Evolutionary conservation across 2,329 filamentous ascomycete species (phyloP), one percentile per base, ranked within the genome.

Genomic region (Diplodia intermedia): DNA sequence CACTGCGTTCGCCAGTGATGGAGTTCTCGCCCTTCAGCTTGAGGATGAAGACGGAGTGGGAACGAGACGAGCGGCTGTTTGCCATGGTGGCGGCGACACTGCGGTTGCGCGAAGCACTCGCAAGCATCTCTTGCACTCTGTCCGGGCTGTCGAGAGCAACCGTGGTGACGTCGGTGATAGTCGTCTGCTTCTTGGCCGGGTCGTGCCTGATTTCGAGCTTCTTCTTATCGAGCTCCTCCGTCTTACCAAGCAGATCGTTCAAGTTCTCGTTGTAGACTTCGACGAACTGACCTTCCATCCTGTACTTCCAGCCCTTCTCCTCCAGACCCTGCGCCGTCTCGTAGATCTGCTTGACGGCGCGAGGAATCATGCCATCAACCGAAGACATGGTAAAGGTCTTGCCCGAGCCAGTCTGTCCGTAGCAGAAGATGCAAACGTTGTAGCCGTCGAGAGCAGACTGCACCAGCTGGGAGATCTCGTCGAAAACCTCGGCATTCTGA

Each of bases 191-290:
- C 72, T 90, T 91, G 43, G 85, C 82, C 52, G 93, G 88, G 74
- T 98, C 94, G 72, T 98, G 95, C 1, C 91, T 88, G 68, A 97
- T 94, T 74, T 97, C 92, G 61, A 94, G 90, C 80, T 92, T 97
- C 80, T 91, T 92, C 81, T 90, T 92, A 70, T 90, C 88, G 62
- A 93, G 85, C 23, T 90, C 86, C 66, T 90, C 89, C 0, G 90
- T 87, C 66, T 86, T 87, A 14, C 90, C 89, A 3, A 99, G 86
- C 15, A 99, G 82, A 77, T 99, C 95, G 76, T 97, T 93, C 71
- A 99, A 86, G 70, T 96, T 95, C 77, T 99, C 95, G 71, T 99
- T 98, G 86, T 99, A 99, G 6, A 99, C 95, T 77, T 99, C 95
- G 15, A 98, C 89, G 75, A 99, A 99, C 67, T 90, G 94, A 7